phyloP scores from a whole-genome alignment of 176 grass and related monocot species.

The Chrysopogon serrulatus region DNA sequence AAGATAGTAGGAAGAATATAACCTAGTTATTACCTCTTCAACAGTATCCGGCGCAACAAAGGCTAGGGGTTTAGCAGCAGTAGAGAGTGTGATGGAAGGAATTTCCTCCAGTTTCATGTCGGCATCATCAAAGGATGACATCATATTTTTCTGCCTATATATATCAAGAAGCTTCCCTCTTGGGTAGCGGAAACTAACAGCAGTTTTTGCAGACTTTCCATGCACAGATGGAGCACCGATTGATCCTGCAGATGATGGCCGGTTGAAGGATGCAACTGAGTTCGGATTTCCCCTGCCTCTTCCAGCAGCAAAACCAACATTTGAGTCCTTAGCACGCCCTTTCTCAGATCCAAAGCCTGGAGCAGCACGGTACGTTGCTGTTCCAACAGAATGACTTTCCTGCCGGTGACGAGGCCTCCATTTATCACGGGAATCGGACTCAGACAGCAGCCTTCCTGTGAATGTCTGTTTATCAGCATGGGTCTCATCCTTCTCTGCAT shows the following conservation, averaged over 20 bases:
- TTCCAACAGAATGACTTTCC: constrained; percentile 51
- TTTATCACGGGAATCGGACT: constrained; percentile 95
- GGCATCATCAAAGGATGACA: constrained; percentile 35
- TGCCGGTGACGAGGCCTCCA: constrained; percentile 98
- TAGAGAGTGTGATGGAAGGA: constrained; percentile 65
- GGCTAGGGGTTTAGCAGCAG: constrained; percentile 60
- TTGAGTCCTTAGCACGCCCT: constrained; percentile 57
- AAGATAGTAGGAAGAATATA: neutral
- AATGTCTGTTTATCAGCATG: constrained; percentile 67
- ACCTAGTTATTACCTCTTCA: constrained; percentile 64
- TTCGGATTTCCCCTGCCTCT: constrained; percentile 74
- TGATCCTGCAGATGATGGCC: constrained; percentile 40
- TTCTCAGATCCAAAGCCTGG: constrained; percentile 90
- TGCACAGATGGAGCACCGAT: constrained; percentile 63
- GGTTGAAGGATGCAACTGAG: constrained; percentile 31
- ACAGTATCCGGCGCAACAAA: constrained; percentile 63
- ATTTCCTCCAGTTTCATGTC: constrained; percentile 52
- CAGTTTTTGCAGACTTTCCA: constrained; percentile 27
- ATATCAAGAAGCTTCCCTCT: constrained; percentile 96
- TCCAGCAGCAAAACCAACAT: constrained; percentile 81
- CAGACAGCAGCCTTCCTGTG: constrained; percentile 49
- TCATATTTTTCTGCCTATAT: constrained; percentile 66
- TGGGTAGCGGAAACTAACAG: constrained; percentile 64
- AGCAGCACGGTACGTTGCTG: constrained; percentile 62
- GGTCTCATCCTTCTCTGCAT: constrained; percentile 56